Percentiles rank a stretch among this genome's conserved stretches.
Conservation (phyloP, 1,139 yeast genomes). For the Scheffersomyces titani region DNA sequence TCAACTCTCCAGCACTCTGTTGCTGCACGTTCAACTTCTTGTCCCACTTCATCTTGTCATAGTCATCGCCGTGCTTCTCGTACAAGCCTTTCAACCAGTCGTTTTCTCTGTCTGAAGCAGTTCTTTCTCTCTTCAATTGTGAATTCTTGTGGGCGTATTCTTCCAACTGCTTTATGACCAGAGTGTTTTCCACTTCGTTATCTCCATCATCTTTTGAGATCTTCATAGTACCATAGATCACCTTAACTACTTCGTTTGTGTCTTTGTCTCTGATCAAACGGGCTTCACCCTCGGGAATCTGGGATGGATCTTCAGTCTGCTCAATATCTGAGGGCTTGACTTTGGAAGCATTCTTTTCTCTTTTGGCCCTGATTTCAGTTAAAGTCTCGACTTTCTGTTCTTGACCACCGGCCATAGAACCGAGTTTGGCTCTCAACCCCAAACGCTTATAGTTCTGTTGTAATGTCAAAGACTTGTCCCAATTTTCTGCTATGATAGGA, state of each 20-base stretch:
- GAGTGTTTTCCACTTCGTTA: conserved; percentile 21
- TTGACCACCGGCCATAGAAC: conserved; percentile 66
- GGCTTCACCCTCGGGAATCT: conserved; percentile 80
- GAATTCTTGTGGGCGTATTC: conserved; percentile 58
- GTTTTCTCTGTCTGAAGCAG: conserved; percentile 69
- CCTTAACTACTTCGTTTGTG: conserved; percentile 66
- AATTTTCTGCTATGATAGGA: conserved; percentile 82
- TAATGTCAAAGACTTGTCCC: conserved; percentile 84
- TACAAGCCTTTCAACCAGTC: conserved; percentile 69
- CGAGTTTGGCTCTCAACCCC: conserved; percentile 71
- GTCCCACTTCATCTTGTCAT: conserved; percentile 90
- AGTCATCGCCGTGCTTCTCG: conserved; percentile 85
- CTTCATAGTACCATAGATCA: conserved; percentile 69
- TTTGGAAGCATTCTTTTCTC: conserved; percentile 26
- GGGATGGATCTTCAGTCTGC: conserved; percentile 51
- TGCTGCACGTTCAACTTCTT: conserved; percentile 79
- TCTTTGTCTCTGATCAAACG: conserved; percentile 69
- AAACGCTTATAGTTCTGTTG: conserved; percentile 79
- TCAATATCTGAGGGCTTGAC: conserved; percentile 40
- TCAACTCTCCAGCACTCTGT: conserved; percentile 82
- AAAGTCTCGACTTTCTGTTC: conserved; percentile 52
- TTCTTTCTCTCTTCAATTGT: conserved; percentile 49
- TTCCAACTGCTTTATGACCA: conserved; percentile 69
- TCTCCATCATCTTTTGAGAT: conserved; percentile 20
- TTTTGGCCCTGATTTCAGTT: conserved; percentile 29